These are phyloP conservation scores for Capsella rubella DNA, from an alignment of 441 rosid genomes.

Conservation along the genomic window DNA sequence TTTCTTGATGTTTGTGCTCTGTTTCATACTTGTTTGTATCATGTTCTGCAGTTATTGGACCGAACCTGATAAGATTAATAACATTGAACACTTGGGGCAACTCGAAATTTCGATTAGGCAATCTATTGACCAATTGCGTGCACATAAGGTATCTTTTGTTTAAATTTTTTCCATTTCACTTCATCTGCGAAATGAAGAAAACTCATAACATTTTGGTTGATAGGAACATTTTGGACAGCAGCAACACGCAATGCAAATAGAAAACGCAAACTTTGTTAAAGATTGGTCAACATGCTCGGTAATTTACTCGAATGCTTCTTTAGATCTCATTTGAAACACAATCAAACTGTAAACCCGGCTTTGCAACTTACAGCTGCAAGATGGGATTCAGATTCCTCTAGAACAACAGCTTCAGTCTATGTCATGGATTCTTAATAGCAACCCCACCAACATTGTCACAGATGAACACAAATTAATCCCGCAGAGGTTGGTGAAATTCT, in stretches of 20 bases:
- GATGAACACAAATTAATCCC: conserved; percentile 67
- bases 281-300: conserved; percentile 42
- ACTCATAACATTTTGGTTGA: conserved; percentile 5
- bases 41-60: conserved; percentile 68
- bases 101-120: conserved; percentile 69
- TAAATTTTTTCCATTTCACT: conserved; percentile 2
- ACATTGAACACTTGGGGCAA: conserved; percentile 68
- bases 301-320: conserved; percentile 29
- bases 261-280: conserved; percentile 69
- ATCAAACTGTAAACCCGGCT: conserved; percentile 26
- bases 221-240: conserved; percentile 79
- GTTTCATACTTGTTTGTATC: conserved; percentile 48
- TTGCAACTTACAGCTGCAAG: conserved; percentile 58
- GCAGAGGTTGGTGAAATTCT: conserved; percentile 54
- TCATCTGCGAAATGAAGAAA: not conserved
- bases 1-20: not conserved
- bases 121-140: conserved; percentile 63
- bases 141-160: conserved; percentile 60
- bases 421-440: conserved; percentile 72
- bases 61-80: conserved; percentile 64
- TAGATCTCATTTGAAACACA: conserved; percentile 15
- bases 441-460: conserved; percentile 51
- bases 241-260: conserved; percentile 66
- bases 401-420: conserved; percentile 77
- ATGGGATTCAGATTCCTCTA: conserved; percentile 65